Evolutionary conservation across 306 rosid species (phyloP).

Genomic region (Vigna unguiculata): DNA sequence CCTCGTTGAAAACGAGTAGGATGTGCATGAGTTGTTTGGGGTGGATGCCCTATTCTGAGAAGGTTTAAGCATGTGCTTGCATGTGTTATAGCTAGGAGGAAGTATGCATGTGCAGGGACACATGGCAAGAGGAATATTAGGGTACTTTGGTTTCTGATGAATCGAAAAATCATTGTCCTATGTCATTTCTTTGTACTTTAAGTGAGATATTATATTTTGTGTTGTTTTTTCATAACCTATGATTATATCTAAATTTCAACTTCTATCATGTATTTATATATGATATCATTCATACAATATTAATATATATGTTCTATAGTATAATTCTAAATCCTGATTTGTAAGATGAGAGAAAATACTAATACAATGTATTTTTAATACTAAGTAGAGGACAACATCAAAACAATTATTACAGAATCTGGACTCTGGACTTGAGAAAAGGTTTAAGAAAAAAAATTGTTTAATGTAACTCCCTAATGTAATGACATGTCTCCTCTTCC

Average conservation of each 20-base stretch:
- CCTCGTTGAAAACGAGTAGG: constrained; percentile 48
- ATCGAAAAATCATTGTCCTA: constrained; percentile 27
- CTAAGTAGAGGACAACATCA: too few relatives aligned
- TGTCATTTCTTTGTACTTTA: constrained; percentile 24
- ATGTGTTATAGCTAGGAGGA: constrained; percentile 38
- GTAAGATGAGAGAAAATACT: too few relatives aligned
- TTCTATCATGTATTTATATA: too few relatives aligned
- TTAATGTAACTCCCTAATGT: constrained; percentile 34
- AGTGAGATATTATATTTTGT: constrained; percentile 10
- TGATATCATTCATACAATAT: too few relatives aligned
- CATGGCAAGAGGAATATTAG: constrained; percentile 39
- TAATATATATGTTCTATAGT: too few relatives aligned
- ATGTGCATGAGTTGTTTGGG: constrained; percentile 17
- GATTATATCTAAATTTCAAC: too few relatives aligned
- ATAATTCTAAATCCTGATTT: too few relatives aligned
- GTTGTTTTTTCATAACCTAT: too few relatives aligned
- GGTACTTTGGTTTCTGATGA: constrained; percentile 35
- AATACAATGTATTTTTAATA: too few relatives aligned
- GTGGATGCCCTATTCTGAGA: constrained; percentile 11
- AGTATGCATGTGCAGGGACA: constrained; percentile 49
- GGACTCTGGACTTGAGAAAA: too few relatives aligned
- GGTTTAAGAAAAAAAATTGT: too few relatives aligned
- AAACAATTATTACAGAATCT: too few relatives aligned
- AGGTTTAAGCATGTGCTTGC: constrained; percentile 45
- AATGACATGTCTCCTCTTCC: constrained; percentile 52